Base-by-base conservation (phyloP, 1,284 basidiomycete species). In the Cutaneotrichosporon dermatis region DNA sequence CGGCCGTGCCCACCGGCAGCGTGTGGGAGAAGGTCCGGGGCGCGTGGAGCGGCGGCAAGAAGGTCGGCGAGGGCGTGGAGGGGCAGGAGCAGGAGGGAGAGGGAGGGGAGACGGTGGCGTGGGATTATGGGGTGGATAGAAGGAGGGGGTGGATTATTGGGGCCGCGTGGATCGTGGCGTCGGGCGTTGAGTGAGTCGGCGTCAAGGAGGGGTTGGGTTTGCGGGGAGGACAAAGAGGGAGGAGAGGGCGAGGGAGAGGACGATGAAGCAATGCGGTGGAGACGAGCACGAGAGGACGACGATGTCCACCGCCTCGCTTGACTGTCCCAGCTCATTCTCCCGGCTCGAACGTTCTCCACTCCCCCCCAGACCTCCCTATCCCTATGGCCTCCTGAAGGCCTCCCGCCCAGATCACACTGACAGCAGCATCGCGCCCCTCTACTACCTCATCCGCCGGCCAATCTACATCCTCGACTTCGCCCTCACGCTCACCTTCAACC, bases 391-490 rank as follows among this genome's bases (percentile, higher is more conserved):
- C n/a, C n/a, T n/a, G n/a, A n/a, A n/a, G n/a, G n/a, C n/a, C n/a
- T n/a, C n/a, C n/a, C n/a, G n/a, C n/a, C n/a, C 25, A 25, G 25
- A 25, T 3, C 25, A 25, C 25, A 52, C 55, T 57, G n/a, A 50
- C 60, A 60, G 40, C 72, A 97, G 93, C 79, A 87, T 95, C 60
- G 87, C 87, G 67, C 91, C 88, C 66, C 81, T 99, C 3, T 97
- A 92, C 76, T 83, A 84, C 66, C 82, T 99, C 66, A 83, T 99
- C 74, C 86, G 92, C 44, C 83, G 91, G 41, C 95, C 96, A 45
- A 90, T 93, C 5, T 84, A 96, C 69, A 89, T 99, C 70, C 86
- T 99, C 66, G 95, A 99, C 79, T 97, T 97, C 78, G 83, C 89
- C 7, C 76, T 95, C 58, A 98, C 96, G 0, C 85, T 98, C 55